Base-by-base conservation (phyloP, 768 basidiomycete species). In the Filobasidium wieringae region DNA sequence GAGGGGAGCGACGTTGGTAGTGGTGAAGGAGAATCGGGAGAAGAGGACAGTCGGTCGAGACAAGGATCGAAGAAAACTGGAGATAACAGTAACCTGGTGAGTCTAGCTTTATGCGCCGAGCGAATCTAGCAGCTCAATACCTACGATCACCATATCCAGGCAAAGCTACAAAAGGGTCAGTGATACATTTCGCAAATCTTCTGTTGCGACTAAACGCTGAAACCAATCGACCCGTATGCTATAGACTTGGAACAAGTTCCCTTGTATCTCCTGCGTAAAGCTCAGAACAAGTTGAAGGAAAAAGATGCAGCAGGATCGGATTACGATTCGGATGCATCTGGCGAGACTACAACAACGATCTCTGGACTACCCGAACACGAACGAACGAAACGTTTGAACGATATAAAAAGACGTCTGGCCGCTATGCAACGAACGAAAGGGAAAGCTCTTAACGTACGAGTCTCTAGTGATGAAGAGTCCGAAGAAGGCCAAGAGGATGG, bases 191-290 rank as follows among this genome's bases (percentile, higher is more conserved):
- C 15, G 32, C 33, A 15, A 30, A 22, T 33, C 50, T 50, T 12
- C 11, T 34, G 24, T 36, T 4, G 22, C 19, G 6, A 17, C 19
- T 17, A 4, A 14, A 31, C 24, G n/a, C n/a, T n/a, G n/a, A n/a
- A n/a, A n/a, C n/a, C n/a, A n/a, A n/a, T 26, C 37, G 19, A 11
- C 9, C 7, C 39, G 8, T 29, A 4, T 27, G 27, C 55, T 17
- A n/a, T 55, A 85, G 84, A 82, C 66, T 73, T 85, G 40, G 79
- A 80, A 22, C 70, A 77, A 32, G 63, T 88, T 27, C 82, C 86
- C 0, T 77, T 87, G 14, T 83, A 83, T 4, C 76, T 82, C 5
- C 75, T 86, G 22, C 78, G 82, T 22, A 81, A 77, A 63, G 85
- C 85, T n/a, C 84, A 83, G 61, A 76, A 76, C 36, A 73, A 80